These are phyloP conservation scores for Poronia punctata DNA, from an alignment of 495 filamentous ascomycete species.

Conservation along the genomic window DNA sequence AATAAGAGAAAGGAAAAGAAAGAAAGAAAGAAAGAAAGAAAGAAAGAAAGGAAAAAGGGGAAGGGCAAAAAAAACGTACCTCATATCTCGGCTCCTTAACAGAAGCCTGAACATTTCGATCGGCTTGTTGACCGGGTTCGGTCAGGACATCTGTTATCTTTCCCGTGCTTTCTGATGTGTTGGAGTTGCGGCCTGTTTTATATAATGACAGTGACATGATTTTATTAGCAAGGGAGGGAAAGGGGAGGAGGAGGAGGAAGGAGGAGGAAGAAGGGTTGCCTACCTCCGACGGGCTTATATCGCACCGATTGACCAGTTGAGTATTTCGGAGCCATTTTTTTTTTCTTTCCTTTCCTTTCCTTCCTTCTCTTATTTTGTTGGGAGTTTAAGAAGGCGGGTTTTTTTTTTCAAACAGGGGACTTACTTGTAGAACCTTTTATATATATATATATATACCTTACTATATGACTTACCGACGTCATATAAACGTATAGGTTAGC, in stretches of 20 bases:
- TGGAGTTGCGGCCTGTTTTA: conserved; percentile 26
- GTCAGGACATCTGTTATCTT: conserved; percentile 31
- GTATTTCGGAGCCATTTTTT: conserved; percentile 17
- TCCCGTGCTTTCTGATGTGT: conserved; percentile 25
- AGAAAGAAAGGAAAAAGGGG: too few relatives aligned
- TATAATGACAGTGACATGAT: background rate
- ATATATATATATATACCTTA: too few relatives aligned
- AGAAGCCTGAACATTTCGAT: conserved; percentile 35
- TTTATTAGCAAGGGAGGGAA: conserved; percentile 1
- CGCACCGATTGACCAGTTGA: conserved; percentile 27
- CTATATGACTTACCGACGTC: too few relatives aligned
- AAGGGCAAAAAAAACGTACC: conserved; percentile 22
- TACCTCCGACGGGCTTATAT: conserved; percentile 37
- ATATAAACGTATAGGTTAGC: too few relatives aligned
- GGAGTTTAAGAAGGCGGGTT: background rate
- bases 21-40: too few relatives aligned
- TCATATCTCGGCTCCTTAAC: conserved; percentile 33
- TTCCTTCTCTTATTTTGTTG: background rate
- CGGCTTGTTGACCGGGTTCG: conserved; percentile 33
- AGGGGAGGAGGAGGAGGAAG: conserved; percentile 6
- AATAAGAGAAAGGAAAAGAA: background rate
- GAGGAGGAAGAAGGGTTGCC: conserved; percentile 4
- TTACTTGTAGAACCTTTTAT: too few relatives aligned
- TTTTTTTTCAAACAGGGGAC: background rate
- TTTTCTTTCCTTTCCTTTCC: too few relatives aligned